Evolutionary conservation across 1,284 basidiomycete species (phyloP).

Genomic region (Cutaneotrichosporon cutaneum): DNA sequence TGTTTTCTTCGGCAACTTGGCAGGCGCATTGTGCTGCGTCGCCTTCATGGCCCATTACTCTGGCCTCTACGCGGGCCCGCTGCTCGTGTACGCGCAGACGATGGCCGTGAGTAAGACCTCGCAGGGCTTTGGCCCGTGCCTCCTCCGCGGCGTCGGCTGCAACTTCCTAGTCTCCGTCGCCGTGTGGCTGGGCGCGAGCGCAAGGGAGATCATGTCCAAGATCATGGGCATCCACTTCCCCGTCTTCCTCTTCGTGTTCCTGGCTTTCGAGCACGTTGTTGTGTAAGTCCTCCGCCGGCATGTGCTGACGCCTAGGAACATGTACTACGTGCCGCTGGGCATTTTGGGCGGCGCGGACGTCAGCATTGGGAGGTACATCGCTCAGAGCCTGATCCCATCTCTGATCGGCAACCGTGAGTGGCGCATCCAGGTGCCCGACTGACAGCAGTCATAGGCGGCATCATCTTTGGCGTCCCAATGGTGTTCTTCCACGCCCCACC

Average conservation of each 20-base stretch:
- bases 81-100: slow-evolving; percentile 23
- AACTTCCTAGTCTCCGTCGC: slow-evolving; percentile 50
- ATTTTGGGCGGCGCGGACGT: slow-evolving; percentile 41
- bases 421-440: neutral
- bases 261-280: slow-evolving; percentile 47
- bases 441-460: slow-evolving; percentile 19
- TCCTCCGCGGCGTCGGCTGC: slow-evolving; percentile 49
- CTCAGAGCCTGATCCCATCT: slow-evolving; percentile 29
- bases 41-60: slow-evolving; percentile 39
- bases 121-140: slow-evolving; percentile 31
- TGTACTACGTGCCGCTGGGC: slow-evolving; percentile 46
- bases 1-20: slow-evolving; percentile 50
- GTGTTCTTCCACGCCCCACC: slow-evolving; percentile 11
- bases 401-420: slow-evolving; percentile 30
- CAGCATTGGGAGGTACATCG: slow-evolving; percentile 27
- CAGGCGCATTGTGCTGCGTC: slow-evolving; percentile 44
- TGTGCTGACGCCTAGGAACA: slow-evolving; percentile 31
- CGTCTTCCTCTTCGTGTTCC: slow-evolving; percentile 46
- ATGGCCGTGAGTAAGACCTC: slow-evolving; percentile 32
- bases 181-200: slow-evolving; percentile 43
- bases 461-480: slow-evolving; percentile 21
- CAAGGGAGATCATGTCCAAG: slow-evolving; percentile 44
- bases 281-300: neutral
- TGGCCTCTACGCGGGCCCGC: slow-evolving; percentile 24
- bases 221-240: slow-evolving; percentile 47